Base-by-base conservation (phyloP, 1,284 basidiomycete genomes). In the Athelia sp. region DNA sequence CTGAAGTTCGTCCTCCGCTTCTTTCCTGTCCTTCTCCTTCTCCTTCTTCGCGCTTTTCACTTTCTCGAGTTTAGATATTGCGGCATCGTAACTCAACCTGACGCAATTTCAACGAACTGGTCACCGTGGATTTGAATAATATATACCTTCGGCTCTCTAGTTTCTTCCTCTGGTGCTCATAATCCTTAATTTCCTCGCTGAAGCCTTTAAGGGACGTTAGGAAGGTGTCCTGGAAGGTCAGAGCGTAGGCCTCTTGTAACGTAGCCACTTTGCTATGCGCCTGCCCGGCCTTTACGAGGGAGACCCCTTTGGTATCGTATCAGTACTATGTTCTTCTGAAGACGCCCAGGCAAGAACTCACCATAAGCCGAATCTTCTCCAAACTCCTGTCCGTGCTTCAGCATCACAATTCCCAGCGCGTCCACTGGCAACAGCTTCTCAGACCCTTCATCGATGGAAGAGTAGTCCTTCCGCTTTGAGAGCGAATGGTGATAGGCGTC, bases 341-440 rank as follows among this genome's bases (percentile, higher is more conserved):
- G 24, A 40, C 49, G 46, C 14, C 45, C 21, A 14, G 45, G 19
- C 46, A 31, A 18, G 50, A 46, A 67, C 79, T 49, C 56, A 82
- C 86, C 86, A 58, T 84, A 89, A 1, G 77, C 72, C 42, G 87
- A 84, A 56, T 90, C 76, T 17, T 79, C 74, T n/a, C 78, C 81
- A 57, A 89, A 85, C 58, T 91, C 82, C 57, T 91, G 87, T 11
- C 92, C 91, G 59, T 92, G 87, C 24, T 78, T 74, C 51, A 91
- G 85, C 91, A 94, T 92, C 38, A 90, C 87, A 46, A 90, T 74
- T 1, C 92, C 92, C 4, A 94, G 71, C 21, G 82, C 80, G 58
- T 93, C 91, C 23, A 90, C 71, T 0, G 86, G 79, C 19, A 88
- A 67, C 26, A 87, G 69, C 61, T 88, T 87, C 54, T 82, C 83